Base-by-base conservation (phyloP, 768 basidiomycete species). In the Xerocomellus amylosporus region DNA sequence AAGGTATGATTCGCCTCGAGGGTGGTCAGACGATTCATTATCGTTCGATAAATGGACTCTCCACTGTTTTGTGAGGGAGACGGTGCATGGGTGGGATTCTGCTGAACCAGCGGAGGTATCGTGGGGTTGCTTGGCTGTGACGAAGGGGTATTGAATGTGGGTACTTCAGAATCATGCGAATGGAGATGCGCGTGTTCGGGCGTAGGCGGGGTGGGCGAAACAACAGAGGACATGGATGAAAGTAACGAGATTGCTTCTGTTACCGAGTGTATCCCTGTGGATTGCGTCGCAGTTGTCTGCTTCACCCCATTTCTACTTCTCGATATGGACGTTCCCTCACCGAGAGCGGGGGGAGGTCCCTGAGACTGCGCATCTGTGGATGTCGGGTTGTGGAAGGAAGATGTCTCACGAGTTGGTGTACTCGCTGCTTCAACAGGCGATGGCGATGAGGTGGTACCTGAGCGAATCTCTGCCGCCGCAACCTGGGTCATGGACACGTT, bases 41-140 rank as follows among this genome's bases (percentile, higher is more conserved):
- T 99, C 13, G 88, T 91, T 8, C 93, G 87, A 64, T 97, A 98
- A 59, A 99, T 94, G 2, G 93, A 95, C 68, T 99, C 97, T 22
- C 90, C 91, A 13, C 61, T 46, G 52, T 68, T 59, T 10, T 68
- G 66, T 6, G 34, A n/a, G 3, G 55, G 26, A 40, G 58, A 26
- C 2, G 39, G 48, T 10, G 42, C 20, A 12, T 61, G 60, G 3
- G 46, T 15, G 5, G 51, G 33, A 5, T 49, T 43, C 38, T 56
- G 58, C 34, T 54, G 59, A 31, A 41, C 43, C 2, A 20, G 17
- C 0, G 58, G 33, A 17, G 46, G 42, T 4, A 30, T 9, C 8
- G 54, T 46, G 13, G 46, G 14, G 28, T n/a, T 44, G 38, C 49
- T 62, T 20, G 56, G 28, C 6, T 50, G 61, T 7, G 59, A 38